Conservation (phyloP, 108 stramenopile genomes). For the Pseudonitzschia pungens region DNA sequence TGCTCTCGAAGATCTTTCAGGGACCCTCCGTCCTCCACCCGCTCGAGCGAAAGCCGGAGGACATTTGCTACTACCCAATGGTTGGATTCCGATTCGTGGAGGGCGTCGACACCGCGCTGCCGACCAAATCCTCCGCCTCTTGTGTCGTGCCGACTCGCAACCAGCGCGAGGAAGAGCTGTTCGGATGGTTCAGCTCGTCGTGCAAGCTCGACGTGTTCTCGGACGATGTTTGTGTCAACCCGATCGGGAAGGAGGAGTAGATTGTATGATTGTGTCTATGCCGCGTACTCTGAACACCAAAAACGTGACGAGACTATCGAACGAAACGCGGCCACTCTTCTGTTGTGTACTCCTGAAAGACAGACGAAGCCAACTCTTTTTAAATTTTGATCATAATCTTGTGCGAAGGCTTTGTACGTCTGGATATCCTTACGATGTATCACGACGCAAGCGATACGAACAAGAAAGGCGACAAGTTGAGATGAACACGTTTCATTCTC, state of each 20-base stretch:
- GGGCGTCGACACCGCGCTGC: slow-evolving; percentile 13
- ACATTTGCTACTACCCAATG: slow-evolving; percentile 33
- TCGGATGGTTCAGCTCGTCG: slow-evolving; percentile 34
- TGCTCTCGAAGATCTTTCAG: background rate
- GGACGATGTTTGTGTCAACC: slow-evolving; percentile 23
- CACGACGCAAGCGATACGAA: too few relatives aligned
- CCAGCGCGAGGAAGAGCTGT: slow-evolving; percentile 26
- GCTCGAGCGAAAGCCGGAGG: slow-evolving; percentile 7
- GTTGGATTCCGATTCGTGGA: slow-evolving; percentile 27
- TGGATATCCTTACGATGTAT: too few relatives aligned
- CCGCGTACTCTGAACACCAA: too few relatives aligned
- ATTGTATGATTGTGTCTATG: too few relatives aligned
- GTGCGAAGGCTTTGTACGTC: too few relatives aligned
- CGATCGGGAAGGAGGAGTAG: background rate
- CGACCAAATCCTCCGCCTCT: slow-evolving; percentile 20
- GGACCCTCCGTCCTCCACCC: background rate
- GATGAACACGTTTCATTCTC: too few relatives aligned
- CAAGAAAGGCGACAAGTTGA: too few relatives aligned
- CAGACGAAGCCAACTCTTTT: too few relatives aligned
- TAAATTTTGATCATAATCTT: too few relatives aligned
- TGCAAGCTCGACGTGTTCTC: slow-evolving; percentile 30
- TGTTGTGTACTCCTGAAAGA: too few relatives aligned
- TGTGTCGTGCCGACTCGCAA: slow-evolving; percentile 24
- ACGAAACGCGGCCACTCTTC: too few relatives aligned
- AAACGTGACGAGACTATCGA: too few relatives aligned